These are phyloP conservation scores for Lasiodiplodia sp. DNA, from an alignment of 2,329 filamentous ascomycete species.

Conservation along the genomic window DNA sequence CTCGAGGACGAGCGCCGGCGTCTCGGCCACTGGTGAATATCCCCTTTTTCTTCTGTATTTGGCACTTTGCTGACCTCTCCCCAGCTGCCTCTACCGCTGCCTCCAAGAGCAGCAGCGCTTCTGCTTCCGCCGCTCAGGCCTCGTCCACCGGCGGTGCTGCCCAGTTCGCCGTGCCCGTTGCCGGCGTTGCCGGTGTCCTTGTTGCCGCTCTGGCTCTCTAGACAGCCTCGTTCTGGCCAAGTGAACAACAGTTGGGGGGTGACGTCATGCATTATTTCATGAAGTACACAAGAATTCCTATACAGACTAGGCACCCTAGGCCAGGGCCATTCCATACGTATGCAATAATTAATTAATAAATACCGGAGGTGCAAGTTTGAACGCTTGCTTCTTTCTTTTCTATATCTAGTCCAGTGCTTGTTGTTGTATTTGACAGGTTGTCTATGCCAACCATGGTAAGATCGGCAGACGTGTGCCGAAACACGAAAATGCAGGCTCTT, in stretches of 20 bases:
- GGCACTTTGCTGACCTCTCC: not conserved
- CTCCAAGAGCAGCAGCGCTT: not conserved
- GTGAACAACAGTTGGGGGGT: not conserved
- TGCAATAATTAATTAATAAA: not conserved
- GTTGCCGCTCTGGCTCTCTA: conserved; percentile 14
- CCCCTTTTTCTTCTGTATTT: no score
- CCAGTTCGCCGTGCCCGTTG: conserved; percentile 12
- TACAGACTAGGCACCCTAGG: not conserved
- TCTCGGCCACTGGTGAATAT: not conserved
- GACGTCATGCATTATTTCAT: not conserved
- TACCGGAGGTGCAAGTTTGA: not conserved
- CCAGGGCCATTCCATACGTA: not conserved
- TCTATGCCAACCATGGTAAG: not conserved
- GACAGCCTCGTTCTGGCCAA: not conserved
- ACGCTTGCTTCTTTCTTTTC: not conserved
- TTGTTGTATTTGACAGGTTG: not conserved
- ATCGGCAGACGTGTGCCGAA: not conserved
- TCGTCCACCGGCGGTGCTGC: conserved; percentile 19
- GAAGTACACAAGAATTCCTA: not conserved
- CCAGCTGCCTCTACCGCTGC: not conserved
- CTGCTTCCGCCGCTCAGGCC: not conserved
- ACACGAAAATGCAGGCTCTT: not conserved
- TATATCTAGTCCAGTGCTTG: not conserved
- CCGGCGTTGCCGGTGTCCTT: conserved; percentile 13
- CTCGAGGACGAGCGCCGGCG: conserved; percentile 12